phyloP scores from a whole-genome alignment of 2,329 filamentous ascomycete species.

The Colletotrichum sp. region DNA sequence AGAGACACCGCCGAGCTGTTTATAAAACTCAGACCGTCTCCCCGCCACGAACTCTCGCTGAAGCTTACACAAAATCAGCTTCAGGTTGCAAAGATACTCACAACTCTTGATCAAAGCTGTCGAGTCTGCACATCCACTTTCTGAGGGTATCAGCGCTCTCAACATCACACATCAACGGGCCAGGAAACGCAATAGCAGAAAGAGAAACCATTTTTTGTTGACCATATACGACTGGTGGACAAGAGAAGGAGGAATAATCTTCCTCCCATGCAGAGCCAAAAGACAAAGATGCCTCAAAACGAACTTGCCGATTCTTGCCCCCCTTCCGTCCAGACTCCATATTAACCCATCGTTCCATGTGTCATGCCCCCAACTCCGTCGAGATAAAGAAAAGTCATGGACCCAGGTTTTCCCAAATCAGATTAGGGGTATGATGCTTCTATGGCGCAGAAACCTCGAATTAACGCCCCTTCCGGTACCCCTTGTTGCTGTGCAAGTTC shows the following conservation, averaged over 20 bases:
- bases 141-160: too few species aligned
- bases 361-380: constrained; percentile 3
- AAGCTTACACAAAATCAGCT: too few species aligned
- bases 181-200: not conserved
- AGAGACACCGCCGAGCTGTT: too few species aligned
- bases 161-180: too few species aligned
- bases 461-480: constrained; percentile 11
- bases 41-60: too few species aligned
- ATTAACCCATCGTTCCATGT: constrained; percentile 8
- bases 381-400: constrained; percentile 5
- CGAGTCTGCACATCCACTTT: too few species aligned
- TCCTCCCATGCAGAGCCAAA: not conserved
- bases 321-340: constrained; percentile 7
- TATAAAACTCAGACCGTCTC: too few species aligned
- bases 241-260: not conserved
- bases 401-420: constrained; percentile 15
- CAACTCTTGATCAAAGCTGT: too few species aligned
- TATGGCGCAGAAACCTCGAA: constrained; percentile 9
- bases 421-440: constrained; percentile 21
- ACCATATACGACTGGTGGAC: not conserved
- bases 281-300: not conserved
- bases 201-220: constrained; percentile 1
- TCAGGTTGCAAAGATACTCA: too few species aligned
- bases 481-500: constrained; percentile 18
- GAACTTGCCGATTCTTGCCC: not conserved